Evolutionary conservation across 2,329 filamentous ascomycete genomes (phyloP), one percentile per base, ranked within the genome.

Genomic region (Stylonectria norvegica): DNA sequence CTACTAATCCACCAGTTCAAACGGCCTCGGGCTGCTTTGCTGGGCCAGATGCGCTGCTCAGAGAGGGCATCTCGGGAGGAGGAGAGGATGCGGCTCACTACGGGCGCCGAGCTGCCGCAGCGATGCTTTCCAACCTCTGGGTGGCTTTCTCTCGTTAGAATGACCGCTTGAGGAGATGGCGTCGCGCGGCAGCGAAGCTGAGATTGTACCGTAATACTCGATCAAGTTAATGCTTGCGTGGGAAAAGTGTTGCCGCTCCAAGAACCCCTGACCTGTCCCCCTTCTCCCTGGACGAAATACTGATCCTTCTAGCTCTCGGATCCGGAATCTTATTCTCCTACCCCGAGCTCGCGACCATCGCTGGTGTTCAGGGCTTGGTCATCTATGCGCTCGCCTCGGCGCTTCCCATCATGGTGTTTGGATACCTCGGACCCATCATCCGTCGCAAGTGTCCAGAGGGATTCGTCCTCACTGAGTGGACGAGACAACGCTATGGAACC

Each of bases 141-240:
- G 22, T 29, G 30, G 6, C 14, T 15, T 30, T 15, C 27, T n/a
- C n/a, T n/a, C n/a, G n/a, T n/a, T n/a, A n/a, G n/a, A n/a, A n/a
- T 38, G 11, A 17, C 5, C 19, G 10, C 42, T 27, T 19, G 52
- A 59, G 67, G 66, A 72, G 69, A 73, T 66, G 61, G 45, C 33
- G 41, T 39, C 51, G 44, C 63, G 70, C 51, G 57, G 62, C 68
- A 60, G 79, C 71, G 78, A 89, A 79, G 87, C 87, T 91, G 87
- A 93, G 87, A 91, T 84, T 83, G 85, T 81, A 93, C 87, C 86
- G 87, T 90, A 74, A 81, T 83, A 91, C 86, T 91, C 86, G 87
- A 93, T 87, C 87, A 93, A 93, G 87, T 87, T 91, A 93, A 91
- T 89, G 85, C 87, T 93, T 93, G 87, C 87, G 87, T 91, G 87